Conservation (phyloP, 1,284 basidiomycete species). For the Flammula alnicola region DNA sequence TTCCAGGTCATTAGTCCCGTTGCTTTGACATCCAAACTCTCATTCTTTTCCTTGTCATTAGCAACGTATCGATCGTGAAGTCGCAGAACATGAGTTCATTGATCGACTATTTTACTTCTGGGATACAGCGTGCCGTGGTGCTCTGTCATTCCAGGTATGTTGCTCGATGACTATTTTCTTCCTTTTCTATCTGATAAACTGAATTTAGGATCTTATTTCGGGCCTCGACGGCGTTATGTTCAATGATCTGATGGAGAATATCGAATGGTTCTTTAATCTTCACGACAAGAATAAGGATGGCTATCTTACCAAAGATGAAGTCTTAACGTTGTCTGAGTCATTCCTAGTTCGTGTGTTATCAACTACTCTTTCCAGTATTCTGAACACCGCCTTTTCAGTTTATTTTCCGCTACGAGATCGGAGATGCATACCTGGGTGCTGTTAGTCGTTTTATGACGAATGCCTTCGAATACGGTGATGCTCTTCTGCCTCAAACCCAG, state of each 20-base stretch:
- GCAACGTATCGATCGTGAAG: conserved; percentile 80
- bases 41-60: conserved; percentile 34
- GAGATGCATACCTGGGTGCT: conserved; percentile 95
- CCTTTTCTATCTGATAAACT: conserved; percentile 15
- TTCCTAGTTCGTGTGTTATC: conserved; percentile 69
- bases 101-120: conserved; percentile 89
- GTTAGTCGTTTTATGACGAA: conserved; percentile 97
- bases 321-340: conserved; percentile 93
- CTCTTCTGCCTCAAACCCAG: conserved; percentile 63
- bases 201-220: conserved; percentile 79
- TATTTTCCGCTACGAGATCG: conserved; percentile 97
- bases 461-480: conserved; percentile 95
- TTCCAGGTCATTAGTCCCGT: conserved; percentile 68
- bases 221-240: conserved; percentile 94
- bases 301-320: conserved; percentile 94
- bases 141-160: conserved; percentile 82
- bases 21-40: conserved; percentile 6
- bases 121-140: conserved; percentile 82
- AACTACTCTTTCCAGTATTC: conserved; percentile 1
- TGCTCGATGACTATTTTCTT: not conserved
- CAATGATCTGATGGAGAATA: conserved; percentile 97
- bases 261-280: conserved; percentile 98
- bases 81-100: conserved; percentile 85
- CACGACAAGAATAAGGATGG: conserved; percentile 98
- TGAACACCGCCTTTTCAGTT: conserved; percentile 57